Base-by-base conservation (phyloP, 75 land plant species). In the Larix kaempferi region DNA sequence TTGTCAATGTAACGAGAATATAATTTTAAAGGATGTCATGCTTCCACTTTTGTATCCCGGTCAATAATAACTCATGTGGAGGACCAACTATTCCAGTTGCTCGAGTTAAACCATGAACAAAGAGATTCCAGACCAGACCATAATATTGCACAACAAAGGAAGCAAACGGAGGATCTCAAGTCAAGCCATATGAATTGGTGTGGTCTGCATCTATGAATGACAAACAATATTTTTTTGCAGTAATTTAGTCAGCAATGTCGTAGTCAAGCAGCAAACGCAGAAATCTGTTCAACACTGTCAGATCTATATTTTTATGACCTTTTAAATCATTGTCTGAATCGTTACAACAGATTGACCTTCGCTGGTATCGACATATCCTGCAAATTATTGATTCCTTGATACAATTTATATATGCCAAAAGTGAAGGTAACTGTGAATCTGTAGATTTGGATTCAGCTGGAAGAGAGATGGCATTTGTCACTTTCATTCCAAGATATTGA, bases 131-230 rank as follows among this genome's bases (percentile, higher is more conserved):
- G 25, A 94, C 93, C 35, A 97, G 88, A 5, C 98, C 99, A 89
- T 97, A 97, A 74, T 97, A 97, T 80, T 97, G 99, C 13, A 97
- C 98, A 59, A 94, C 99, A 87, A 97, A 97, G 11, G 99, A 97
- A 35, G 99, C 99, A 87, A 97, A 97, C 82, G 94, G 99, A 5
- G 94, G 95, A 80, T 98, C 99, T 23, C 98, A 87, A 60, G 94
- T 92, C 64, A 94, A 83, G 16, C 99, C 99, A 83, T 97, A 94
- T 15, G 99, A 97, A 78, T 97, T 97, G 35, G 99, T 97, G 62
- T 94, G 99, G 71, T 98, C 94, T 98, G 94, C 94, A 77, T 97
- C 99, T 78, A 94, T 97, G 88, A 94, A 97, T 23, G 98, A 94
- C 79, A 97, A 76, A 97, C 92, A 26, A 97, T 93, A 74, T 97